Percentiles rank a stretch among this genome's conserved stretches.
These are phyloP conservation scores for Silybum marianum DNA, from an alignment of 129 eudicot species.

Conservation along the genomic window DNA sequence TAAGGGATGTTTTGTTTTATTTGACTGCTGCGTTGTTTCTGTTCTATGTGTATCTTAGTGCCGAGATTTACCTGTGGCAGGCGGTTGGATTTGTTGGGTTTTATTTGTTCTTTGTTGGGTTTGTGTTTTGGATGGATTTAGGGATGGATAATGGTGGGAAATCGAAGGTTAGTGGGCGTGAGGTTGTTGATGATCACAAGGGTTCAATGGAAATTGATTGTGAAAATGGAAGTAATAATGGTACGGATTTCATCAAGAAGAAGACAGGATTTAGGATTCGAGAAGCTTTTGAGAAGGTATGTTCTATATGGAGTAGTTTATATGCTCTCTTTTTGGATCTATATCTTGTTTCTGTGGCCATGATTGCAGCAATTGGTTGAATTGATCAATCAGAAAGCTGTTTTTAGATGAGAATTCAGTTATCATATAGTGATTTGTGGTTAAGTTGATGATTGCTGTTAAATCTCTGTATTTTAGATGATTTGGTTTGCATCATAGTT, in stretches of 20 bases:
- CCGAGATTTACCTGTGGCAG: constrained; percentile 85
- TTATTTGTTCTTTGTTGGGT: constrained; percentile 82
- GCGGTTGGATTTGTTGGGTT: constrained; percentile 91
- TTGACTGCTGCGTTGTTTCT: constrained; percentile 63
- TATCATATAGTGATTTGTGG: neutral
- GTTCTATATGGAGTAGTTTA: neutral
- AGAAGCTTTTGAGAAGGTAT: constrained; percentile 55
- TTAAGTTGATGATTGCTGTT: no score
- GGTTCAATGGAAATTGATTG: constrained; percentile 37
- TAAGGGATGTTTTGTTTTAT: constrained; percentile 87
- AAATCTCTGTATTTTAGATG: neutral
- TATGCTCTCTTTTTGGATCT: neutral
- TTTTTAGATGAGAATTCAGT: neutral
- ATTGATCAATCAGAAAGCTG: no score
- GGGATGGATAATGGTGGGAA: constrained; percentile 46
- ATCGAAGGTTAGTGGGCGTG: constrained; percentile 26
- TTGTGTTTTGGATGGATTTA: constrained; percentile 97
- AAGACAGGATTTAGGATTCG: constrained; percentile 31
- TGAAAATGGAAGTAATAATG: constrained; percentile 44
- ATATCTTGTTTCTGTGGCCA: neutral
- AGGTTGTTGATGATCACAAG: constrained; percentile 22
- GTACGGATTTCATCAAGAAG: constrained; percentile 14
- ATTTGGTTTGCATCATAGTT: neutral
- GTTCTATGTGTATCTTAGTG: constrained; percentile 85
- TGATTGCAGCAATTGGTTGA: neutral